Base-by-base conservation (phyloP, 768 basidiomycete genomes). In the Phaffia australis region DNA sequence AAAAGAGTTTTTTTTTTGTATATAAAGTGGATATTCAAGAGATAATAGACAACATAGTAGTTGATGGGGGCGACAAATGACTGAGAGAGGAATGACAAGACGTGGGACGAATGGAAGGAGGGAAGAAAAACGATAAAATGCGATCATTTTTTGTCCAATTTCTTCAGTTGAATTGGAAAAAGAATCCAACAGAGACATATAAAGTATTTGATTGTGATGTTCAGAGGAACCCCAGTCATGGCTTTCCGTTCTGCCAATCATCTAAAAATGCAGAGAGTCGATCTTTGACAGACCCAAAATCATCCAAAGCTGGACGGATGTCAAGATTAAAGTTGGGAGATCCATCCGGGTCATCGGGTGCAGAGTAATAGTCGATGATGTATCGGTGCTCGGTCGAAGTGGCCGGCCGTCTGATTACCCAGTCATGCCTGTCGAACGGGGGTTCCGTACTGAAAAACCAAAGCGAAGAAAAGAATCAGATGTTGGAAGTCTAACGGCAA, bases 281-380 rank as follows among this genome's bases (percentile, higher is more conserved):
- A 71, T 87, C 82, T 74, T 83, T 85, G 61, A 91, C 71, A 72
- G 89, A 89, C 25, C 81, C 81, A 42, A 90, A 79, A 72, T 81
- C 87, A 77, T 98, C 95, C 62, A 99, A 77, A 0, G 95, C 95
- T 0, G 95, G 94, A 19, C 94, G 84, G 14, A 98, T 94, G 74
- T 99, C 95, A 30, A 99, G 81, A 9, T 86, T 86, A 77, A 98
- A 98, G 7, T 93, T 92, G 21, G 95, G 95, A 55, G 87, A 88
- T 9, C 94, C 94, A 71, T 95, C 87, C 9, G 84, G 81, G 64
- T 93, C 86, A 2, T 87, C 84, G 1, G 93, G 89, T 0, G 90
- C 91, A 56, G 89, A 88, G 77, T 98, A 98, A 78, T 99, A 99
- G 79, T 99, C 95, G 72, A 99, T 98, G 56, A 99, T 88, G 77